Evolutionary conservation across 1,284 basidiomycete genomes (phyloP), one percentile per base, ranked within the genome.

Genomic region (Rhodotorula sp.): DNA sequence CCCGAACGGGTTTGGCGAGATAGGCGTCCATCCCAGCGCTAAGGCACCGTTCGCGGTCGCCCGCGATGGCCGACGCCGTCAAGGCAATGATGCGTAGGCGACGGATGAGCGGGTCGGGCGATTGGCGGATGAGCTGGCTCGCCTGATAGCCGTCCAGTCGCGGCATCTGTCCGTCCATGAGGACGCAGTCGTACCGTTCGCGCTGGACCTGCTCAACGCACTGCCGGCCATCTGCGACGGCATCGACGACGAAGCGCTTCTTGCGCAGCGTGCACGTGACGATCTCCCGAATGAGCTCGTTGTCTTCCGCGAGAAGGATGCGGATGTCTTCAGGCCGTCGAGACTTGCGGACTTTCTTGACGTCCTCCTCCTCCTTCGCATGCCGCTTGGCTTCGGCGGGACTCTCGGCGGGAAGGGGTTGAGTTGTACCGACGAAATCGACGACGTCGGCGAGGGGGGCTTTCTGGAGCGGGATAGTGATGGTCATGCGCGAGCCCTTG

Each of bases 121-220:
- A 51, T n/a, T 44, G 40, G 6, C 72, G 68, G 28, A 75, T 74
- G 20, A 34, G 22, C 13, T 64, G 47, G 8, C 70, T 68, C 3
- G 74, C 69, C 16, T 65, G 57, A 54, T 72, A 74, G 44, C 75
- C 71, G 55, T 74, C 74, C 13, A 71, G 44, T 15, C 51, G 44
- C 22, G 65, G 71, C 75, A 76, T 76, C 55, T 73, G 73, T 2
- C 73, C 71, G 44, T 76, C 75, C 73, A 76, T 73, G 22, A 76
- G 53, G 9, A 73, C 58, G 26, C 76, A 47, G 48, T 74, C 70
- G 65, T 72, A 76, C 7, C 62, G n/a, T 4, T 64, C 48, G 8
- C 54, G 31, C n/a, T 69, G 34, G 26, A 75, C 62, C 10, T 71
- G 67, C 16, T 59, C 65, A 40, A 71, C 28, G 22, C 63, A 65